phyloP scores from a whole-genome alignment of 129 eudicot species.

The Solidago caesia region DNA sequence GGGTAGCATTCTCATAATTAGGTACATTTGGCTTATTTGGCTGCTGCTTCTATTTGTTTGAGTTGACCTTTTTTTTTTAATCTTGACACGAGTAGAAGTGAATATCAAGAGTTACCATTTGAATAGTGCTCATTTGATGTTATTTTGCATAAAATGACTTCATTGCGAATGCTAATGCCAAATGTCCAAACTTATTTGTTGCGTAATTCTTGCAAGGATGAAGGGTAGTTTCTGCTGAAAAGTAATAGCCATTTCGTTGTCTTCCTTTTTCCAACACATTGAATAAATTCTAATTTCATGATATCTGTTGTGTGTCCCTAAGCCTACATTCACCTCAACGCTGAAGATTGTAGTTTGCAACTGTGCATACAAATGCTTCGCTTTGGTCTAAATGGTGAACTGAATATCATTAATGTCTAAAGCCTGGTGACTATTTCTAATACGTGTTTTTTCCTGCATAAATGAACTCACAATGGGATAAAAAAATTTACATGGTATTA shows the following conservation, averaged over 20 bases:
- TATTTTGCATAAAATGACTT: too few relatives aligned
- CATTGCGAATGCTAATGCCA: too few relatives aligned
- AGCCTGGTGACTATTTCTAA: too few relatives aligned
- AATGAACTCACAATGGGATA: background rate
- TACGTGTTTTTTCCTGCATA: too few relatives aligned
- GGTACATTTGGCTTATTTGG: constrained; percentile 4
- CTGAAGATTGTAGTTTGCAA: background rate
- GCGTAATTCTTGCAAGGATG: background rate
- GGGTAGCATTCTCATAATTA: constrained; percentile 5
- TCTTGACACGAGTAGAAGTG: too few relatives aligned
- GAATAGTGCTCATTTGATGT: too few relatives aligned
- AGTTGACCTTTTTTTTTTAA: too few relatives aligned
- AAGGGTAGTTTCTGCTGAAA: background rate
- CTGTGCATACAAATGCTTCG: background rate
- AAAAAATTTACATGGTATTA: background rate
- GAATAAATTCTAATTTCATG: background rate
- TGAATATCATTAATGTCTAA: too few relatives aligned
- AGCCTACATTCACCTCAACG: background rate
- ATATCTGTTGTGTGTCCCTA: too few relatives aligned
- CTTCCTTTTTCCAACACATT: background rate
- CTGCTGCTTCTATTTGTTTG: background rate
- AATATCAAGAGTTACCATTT: too few relatives aligned
- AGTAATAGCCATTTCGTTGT: background rate
- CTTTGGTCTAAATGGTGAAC: constrained; percentile 5
- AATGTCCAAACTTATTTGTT: too few relatives aligned